Conservation (phyloP, 2,329 filamentous ascomycete genomes). For the Lachnellula occidentalis region DNA sequence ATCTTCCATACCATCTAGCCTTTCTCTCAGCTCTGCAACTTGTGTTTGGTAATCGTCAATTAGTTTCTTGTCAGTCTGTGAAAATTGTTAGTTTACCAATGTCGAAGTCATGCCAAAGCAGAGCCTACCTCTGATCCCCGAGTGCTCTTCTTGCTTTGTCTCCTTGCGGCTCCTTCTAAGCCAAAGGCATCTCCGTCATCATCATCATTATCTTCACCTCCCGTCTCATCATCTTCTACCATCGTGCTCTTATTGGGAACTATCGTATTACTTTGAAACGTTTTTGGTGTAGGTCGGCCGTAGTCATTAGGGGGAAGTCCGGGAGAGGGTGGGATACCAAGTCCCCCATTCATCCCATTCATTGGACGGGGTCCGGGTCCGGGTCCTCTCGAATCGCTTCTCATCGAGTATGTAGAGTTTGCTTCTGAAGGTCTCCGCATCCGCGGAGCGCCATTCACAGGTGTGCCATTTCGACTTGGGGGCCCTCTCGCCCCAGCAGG, state of each 20-base stretch:
- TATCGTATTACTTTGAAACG: slow-evolving; percentile 92
- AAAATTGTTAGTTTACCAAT: slow-evolving; percentile 14
- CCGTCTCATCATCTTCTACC: slow-evolving; percentile 84
- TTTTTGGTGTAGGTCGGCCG: slow-evolving; percentile 76
- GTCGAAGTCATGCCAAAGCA: slow-evolving; percentile 1
- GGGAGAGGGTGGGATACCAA: slow-evolving; percentile 53
- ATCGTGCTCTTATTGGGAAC: slow-evolving; percentile 97
- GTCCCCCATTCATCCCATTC: slow-evolving; percentile 40
- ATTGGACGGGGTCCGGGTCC: slow-evolving; percentile 29
- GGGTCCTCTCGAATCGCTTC: slow-evolving; percentile 31
- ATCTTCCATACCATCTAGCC: slow-evolving; percentile 65
- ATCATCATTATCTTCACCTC: slow-evolving; percentile 70
- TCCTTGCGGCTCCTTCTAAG: slow-evolving; percentile 39
- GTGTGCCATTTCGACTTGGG: slow-evolving; percentile 53
- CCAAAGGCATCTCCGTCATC: slow-evolving; percentile 68
- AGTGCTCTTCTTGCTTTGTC: slow-evolving; percentile 35
- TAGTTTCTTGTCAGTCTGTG: slow-evolving; percentile 60
- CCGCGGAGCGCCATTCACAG: slow-evolving; percentile 53
- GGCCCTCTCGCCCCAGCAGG: slow-evolving; percentile 58
- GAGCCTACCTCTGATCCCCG: slow-evolving; percentile 35
- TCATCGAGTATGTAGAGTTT: slow-evolving; percentile 44
- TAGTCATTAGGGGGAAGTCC: slow-evolving; percentile 57
- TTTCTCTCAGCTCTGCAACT: slow-evolving; percentile 67
- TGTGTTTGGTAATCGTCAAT: slow-evolving; percentile 78
- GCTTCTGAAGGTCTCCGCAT: slow-evolving; percentile 47